A percentile compares a stretch with the other conserved stretches of the same genome.
phyloP scores from a whole-genome alignment of 164 flowering plant genomes.

The Magnolia officinalis region DNA sequence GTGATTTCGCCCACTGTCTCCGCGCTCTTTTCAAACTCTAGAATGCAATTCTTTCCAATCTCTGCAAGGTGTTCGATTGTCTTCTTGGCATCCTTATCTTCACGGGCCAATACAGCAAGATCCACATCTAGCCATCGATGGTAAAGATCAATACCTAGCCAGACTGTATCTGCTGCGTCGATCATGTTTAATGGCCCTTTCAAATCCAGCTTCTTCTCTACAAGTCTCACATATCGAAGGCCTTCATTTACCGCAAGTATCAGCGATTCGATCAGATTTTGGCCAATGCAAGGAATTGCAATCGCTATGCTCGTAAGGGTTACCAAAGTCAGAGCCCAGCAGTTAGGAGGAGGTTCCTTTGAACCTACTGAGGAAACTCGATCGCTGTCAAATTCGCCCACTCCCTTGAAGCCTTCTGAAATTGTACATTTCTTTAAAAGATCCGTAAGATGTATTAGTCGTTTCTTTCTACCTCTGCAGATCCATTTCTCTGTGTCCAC shows the following conservation, averaged over 20 bases:
- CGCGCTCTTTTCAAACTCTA: background rate
- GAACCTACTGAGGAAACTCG: conserved; percentile 29
- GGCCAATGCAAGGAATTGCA: conserved; percentile 40
- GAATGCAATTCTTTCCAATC: background rate
- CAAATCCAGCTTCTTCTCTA: conserved; percentile 37
- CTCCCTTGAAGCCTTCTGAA: conserved; percentile 36
- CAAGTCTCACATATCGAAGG: conserved; percentile 32
- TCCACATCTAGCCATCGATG: background rate
- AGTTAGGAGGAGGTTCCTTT: conserved; percentile 33
- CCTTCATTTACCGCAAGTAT: conserved; percentile 37
- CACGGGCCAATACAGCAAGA: background rate
- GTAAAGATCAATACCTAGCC: conserved; percentile 1
- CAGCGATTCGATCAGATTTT: conserved; percentile 14
- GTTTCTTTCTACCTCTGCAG: conserved; percentile 30
- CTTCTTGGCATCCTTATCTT: background rate
- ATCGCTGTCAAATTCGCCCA: conserved; percentile 41
- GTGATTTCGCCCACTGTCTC: background rate
- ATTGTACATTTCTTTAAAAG: conserved; percentile 27
- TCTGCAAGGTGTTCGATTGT: background rate
- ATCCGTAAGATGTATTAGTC: conserved; percentile 37
- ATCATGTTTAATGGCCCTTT: conserved; percentile 26
- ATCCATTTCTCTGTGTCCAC: conserved; percentile 41
- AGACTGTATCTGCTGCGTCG: conserved; percentile 25
- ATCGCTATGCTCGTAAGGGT: conserved; percentile 56
- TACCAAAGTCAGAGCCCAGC: conserved; percentile 69